A percentile compares a stretch with the other conserved stretches of the same genome.
These are phyloP conservation scores for Neurospora tetrasperma DNA, from an alignment of 495 filamentous ascomycete genomes.

Conservation along the genomic window DNA sequence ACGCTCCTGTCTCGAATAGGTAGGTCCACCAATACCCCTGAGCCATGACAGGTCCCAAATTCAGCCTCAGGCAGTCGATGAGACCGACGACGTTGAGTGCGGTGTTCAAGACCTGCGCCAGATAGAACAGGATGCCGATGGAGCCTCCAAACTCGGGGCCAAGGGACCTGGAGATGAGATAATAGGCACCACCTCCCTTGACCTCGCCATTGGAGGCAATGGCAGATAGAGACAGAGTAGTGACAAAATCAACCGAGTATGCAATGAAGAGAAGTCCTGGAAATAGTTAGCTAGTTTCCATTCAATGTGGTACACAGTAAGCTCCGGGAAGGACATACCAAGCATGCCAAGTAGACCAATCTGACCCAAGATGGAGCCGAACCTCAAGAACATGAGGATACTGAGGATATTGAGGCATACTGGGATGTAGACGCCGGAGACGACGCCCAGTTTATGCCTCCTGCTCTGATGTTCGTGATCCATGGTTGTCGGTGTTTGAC, in stretches of 20 bases:
- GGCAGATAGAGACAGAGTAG: slow-evolving; percentile 76
- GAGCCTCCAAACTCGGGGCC: slow-evolving; percentile 88
- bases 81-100: slow-evolving; percentile 84
- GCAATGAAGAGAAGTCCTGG: slow-evolving; percentile 60
- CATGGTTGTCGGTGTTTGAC: slow-evolving; percentile 12
- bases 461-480: slow-evolving; percentile 23
- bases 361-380: slow-evolving; percentile 71
- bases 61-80: slow-evolving; percentile 70
- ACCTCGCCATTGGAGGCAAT: slow-evolving; percentile 89
- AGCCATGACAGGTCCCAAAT: slow-evolving; percentile 61
- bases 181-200: slow-evolving; percentile 80
- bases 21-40: slow-evolving; percentile 71
- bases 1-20: slow-evolving; percentile 61
- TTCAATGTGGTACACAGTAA: not conserved
- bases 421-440: slow-evolving; percentile 77
- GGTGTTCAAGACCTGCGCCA: slow-evolving; percentile 77
- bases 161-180: slow-evolving; percentile 75
- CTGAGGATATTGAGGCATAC: slow-evolving; percentile 83
- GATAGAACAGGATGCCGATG: slow-evolving; percentile 81
- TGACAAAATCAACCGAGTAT: slow-evolving; percentile 70
- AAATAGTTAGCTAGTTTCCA: slow-evolving; percentile 1
- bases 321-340: slow-evolving; percentile 35
- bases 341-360: slow-evolving; percentile 70
- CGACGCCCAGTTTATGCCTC: slow-evolving; percentile 55
- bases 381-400: slow-evolving; percentile 85